These are phyloP conservation scores for Scenedesmus sp. DNA, from an alignment of 163 green algal species.

Conservation along the genomic window DNA sequence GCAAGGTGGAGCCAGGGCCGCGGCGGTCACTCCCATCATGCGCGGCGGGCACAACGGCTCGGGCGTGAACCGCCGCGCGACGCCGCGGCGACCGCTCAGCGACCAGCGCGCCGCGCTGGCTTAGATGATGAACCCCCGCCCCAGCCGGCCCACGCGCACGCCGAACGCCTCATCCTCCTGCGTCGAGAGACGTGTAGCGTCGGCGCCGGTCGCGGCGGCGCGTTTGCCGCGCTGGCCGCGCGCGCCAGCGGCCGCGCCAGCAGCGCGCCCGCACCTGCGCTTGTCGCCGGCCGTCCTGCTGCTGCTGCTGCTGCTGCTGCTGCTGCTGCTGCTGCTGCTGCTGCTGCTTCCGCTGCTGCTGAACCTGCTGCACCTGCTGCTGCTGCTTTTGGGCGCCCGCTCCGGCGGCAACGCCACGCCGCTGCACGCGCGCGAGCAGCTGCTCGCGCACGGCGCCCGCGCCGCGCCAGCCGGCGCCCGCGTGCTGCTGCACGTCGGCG, in stretches of 20 bases:
- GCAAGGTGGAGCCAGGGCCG: too few relatives aligned
- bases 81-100: too few relatives aligned
- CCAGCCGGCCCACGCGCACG: slow-evolving; percentile 17
- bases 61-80: too few relatives aligned
- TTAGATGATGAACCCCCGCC: slow-evolving; percentile 30
- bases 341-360: background rate
- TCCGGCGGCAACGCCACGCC: slow-evolving; percentile 1
- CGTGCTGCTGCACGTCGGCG: slow-evolving; percentile 19
- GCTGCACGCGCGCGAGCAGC: slow-evolving; percentile 8
- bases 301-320: background rate
- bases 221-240: too few relatives aligned
- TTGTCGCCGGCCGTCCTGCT: background rate
- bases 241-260: too few relatives aligned
- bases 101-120: too few relatives aligned
- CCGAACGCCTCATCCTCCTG: slow-evolving; percentile 15
- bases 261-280: too few relatives aligned
- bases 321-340: background rate
- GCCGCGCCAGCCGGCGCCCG: slow-evolving; percentile 2
- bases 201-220: too few relatives aligned
- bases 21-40: too few relatives aligned
- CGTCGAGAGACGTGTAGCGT: too few relatives aligned
- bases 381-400: background rate
- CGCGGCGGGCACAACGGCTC: too few relatives aligned
- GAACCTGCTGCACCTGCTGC: background rate
- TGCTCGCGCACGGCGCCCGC: background rate